phyloP scores from a whole-genome alignment of 164 flowering plant species.

The Cinnamomum chago region DNA sequence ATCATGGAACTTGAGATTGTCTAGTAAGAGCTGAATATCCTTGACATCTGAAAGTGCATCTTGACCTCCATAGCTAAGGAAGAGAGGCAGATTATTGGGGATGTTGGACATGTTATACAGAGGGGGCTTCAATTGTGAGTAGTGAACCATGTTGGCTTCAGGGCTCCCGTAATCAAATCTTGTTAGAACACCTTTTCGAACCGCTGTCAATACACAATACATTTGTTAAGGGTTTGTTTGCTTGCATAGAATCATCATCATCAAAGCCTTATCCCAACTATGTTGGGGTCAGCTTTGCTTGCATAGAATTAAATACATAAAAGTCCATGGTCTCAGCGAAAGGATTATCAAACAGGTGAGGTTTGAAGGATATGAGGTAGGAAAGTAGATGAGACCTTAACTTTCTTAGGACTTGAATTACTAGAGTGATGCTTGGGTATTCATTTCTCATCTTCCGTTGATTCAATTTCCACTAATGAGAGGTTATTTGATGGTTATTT shows the following conservation, averaged over 20 bases:
- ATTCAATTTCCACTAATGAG: too few relatives aligned
- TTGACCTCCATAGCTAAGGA: constrained; percentile 68
- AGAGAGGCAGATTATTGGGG: constrained; percentile 52
- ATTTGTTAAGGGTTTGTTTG: too few relatives aligned
- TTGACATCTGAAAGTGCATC: constrained; percentile 54
- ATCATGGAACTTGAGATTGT: constrained; percentile 51
- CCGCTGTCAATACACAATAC: constrained; percentile 30
- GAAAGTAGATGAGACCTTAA: too few relatives aligned
- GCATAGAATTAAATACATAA: too few relatives aligned
- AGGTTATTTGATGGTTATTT: too few relatives aligned
- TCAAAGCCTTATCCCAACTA: background rate
- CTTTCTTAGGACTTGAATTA: too few relatives aligned
- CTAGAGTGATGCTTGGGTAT: too few relatives aligned
- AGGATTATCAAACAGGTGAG: background rate
- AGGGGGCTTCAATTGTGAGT: constrained; percentile 50
- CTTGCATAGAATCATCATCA: background rate
- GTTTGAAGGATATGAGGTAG: too few relatives aligned
- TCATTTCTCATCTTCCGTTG: too few relatives aligned
- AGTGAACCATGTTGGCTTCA: constrained; percentile 35
- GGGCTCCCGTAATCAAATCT: constrained; percentile 49
- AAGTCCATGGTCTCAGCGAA: too few relatives aligned
- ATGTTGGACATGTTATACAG: constrained; percentile 57
- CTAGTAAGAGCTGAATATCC: constrained; percentile 49
- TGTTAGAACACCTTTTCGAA: constrained; percentile 41
- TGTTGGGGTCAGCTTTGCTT: background rate